These are phyloP conservation scores for Fraxinus cuspidata DNA, from an alignment of 257 asterid genomes.

Conservation along the genomic window DNA sequence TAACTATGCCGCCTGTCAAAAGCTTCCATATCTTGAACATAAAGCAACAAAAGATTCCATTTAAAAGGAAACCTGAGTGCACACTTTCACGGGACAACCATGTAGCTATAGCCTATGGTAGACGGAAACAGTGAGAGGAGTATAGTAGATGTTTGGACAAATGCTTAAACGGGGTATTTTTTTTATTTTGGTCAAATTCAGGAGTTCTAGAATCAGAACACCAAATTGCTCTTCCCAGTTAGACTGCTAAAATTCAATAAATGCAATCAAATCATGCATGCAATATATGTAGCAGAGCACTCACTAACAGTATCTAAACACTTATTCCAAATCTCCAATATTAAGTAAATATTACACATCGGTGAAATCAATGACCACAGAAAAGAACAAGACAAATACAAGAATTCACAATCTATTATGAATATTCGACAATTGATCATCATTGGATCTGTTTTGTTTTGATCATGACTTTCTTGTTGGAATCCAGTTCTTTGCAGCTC, in stretches of 20 bases:
- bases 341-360: neutral
- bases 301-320: neutral
- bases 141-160: neutral
- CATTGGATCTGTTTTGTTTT: neutral
- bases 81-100: neutral
- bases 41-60: neutral
- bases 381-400: neutral
- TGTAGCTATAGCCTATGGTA: neutral
- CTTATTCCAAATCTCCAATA: neutral
- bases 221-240: neutral
- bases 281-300: neutral
- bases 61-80: neutral
- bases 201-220: neutral
- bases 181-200: neutral
- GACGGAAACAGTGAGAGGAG: neutral
- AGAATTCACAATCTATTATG: neutral
- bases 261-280: neutral
- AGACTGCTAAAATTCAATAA: neutral
- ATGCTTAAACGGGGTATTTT: neutral
- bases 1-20: neutral
- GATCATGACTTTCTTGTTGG: neutral
- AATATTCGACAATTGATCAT: neutral
- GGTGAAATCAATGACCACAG: neutral
- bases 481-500: neutral
- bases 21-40: neutral